Percentiles rank a stretch among this genome's conserved stretches.
These are phyloP conservation scores for Mycena kentingensis DNA, from an alignment of 768 basidiomycete species.

Conservation along the genomic window DNA sequence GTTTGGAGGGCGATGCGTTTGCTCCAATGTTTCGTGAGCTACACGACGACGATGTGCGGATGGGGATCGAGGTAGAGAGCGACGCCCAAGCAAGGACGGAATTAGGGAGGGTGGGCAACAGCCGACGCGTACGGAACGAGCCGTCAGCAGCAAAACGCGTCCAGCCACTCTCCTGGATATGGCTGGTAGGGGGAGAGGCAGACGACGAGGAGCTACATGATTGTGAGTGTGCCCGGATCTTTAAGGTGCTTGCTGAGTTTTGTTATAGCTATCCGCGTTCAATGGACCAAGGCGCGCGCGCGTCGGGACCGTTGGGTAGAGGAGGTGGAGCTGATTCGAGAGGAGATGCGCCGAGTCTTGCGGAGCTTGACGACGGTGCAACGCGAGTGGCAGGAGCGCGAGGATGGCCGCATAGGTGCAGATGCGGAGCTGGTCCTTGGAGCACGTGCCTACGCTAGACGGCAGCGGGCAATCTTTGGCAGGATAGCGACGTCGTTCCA, in stretches of 20 bases:
- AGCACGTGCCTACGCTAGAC: too few relatives aligned
- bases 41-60: background rate
- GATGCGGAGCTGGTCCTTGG: too few relatives aligned
- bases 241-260: background rate
- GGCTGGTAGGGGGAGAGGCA: background rate
- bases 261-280: conserved; percentile 13
- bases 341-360: conserved; percentile 21
- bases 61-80: background rate
- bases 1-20: background rate
- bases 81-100: background rate
- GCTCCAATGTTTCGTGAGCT: background rate
- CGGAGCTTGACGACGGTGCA: background rate
- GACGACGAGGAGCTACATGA: conserved; percentile 3
- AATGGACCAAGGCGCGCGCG: conserved; percentile 24
- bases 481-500: too few relatives aligned
- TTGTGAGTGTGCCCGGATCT: background rate
- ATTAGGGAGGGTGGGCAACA: background rate
- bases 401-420: too few relatives aligned
- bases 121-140: background rate
- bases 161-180: conserved; percentile 3
- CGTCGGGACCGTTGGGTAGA: conserved; percentile 19
- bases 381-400: conserved; percentile 1
- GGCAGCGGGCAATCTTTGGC: too few relatives aligned
- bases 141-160: background rate
- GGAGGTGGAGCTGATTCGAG: conserved; percentile 20